Evolutionary conservation across 2,329 filamentous ascomycete genomes (phyloP), one percentile per base, ranked within the genome.

Genomic region (Trichoderma sp.): DNA sequence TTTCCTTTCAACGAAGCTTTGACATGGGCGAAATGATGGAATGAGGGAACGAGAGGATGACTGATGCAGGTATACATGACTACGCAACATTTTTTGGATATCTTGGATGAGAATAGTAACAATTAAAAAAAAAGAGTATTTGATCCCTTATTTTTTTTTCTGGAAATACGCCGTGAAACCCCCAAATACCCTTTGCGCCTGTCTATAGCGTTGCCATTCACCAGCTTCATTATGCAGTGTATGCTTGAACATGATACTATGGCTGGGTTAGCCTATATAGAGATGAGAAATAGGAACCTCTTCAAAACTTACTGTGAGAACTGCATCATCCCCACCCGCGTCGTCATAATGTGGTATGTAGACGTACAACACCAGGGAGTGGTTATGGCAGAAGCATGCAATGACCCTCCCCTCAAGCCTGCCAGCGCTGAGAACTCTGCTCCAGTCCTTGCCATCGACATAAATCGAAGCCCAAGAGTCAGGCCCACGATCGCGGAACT

Each of bases 371-470:
- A 95, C 92, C 70, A 96, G 78, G 2, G 92, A 92, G 76, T 93
- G 89, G 64, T 92, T 90, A 74, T 95, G 85, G 45, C 89, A 89
- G 78, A 96, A 93, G 76, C 94, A 97, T 67, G 94, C 95, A 82
- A 98, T 95, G 61, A 98, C 94, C 72, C 93, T 86, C 1, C 93
- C 94, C 73, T 95, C 94, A 34, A 98, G 81, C 60, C 94, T 85
- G 1, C 94, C 94, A 13, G 98, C 94, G 77, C 93, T 96, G 72
- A 99, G 83, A n/a, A 98, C 94, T 72, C 88, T 89, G 35, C 93
- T 93, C 94, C 95, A 98, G 77, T 99, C 95, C 77, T 89, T 91
- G 37, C 93, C 95, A 79, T 98, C 95, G 27, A 98, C 93, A 64
- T 92, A 86, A 39, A 98, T 94, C 27, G 88, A 93, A 1, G 93